A percentile compares a stretch with the other conserved stretches of the same genome.
These are phyloP conservation scores for Mallotus japonicus DNA, from an alignment of 441 rosid species.

Conservation along the genomic window DNA sequence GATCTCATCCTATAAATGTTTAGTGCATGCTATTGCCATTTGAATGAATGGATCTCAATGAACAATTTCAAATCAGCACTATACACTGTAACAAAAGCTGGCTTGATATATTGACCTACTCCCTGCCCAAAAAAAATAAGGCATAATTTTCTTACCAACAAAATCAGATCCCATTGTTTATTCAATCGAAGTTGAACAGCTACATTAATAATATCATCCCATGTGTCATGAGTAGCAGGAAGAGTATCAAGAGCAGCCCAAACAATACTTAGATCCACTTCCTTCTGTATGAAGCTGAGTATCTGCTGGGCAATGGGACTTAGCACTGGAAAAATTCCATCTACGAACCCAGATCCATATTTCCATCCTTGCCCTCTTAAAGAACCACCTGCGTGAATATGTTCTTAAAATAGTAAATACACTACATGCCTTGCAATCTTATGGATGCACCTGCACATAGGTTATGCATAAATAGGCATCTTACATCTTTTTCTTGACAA, in stretches of 20 bases:
- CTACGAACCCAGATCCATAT: slow-evolving; percentile 90
- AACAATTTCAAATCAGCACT: background rate
- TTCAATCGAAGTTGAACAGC: slow-evolving; percentile 78
- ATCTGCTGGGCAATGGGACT: slow-evolving; percentile 75
- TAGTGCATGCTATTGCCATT: background rate
- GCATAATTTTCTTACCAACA: slow-evolving; percentile 42
- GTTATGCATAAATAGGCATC: background rate
- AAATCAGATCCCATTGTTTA: slow-evolving; percentile 69
- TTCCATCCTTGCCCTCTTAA: slow-evolving; percentile 92
- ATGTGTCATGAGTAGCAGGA: slow-evolving; percentile 60
- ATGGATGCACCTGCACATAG: background rate
- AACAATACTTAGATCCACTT: slow-evolving; percentile 47
- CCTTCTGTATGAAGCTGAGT: slow-evolving; percentile 48
- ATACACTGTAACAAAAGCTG: background rate
- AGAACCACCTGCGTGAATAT: slow-evolving; percentile 59
- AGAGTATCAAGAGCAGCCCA: slow-evolving; percentile 59
- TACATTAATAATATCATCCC: slow-evolving; percentile 87
- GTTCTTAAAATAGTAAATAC: background rate
- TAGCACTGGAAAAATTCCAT: slow-evolving; percentile 84
- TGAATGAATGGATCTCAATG: background rate
- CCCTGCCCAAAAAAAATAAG: background rate
- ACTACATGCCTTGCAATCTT: background rate
- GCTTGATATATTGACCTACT: background rate
- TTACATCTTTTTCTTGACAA: slow-evolving; percentile 71
- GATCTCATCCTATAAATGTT: background rate